These are phyloP conservation scores for Toxicodendron radicans DNA, from an alignment of 345 rosid species.

Conservation along the genomic window DNA sequence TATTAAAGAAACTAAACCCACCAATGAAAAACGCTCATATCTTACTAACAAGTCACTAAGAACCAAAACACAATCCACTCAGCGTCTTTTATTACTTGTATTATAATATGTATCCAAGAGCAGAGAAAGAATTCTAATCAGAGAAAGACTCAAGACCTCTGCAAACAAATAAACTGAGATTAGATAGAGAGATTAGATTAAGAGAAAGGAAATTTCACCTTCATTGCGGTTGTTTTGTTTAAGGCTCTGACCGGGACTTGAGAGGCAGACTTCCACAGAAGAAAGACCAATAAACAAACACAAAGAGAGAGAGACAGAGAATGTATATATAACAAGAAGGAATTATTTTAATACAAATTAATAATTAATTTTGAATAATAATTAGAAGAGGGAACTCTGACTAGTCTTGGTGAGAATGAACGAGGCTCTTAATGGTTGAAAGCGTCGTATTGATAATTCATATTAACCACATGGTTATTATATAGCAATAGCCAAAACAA, in stretches of 20 bases:
- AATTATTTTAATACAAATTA: background rate
- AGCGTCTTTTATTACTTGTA: too few relatives aligned
- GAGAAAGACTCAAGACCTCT: background rate
- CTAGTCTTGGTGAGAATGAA: too few relatives aligned
- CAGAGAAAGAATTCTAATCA: background rate
- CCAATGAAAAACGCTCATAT: background rate
- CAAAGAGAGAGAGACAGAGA: background rate
- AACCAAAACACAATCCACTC: too few relatives aligned
- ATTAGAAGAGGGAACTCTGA: background rate
- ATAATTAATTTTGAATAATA: background rate
- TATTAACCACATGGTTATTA: background rate
- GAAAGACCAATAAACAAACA: constrained; percentile 1
- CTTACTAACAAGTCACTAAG: too few relatives aligned
- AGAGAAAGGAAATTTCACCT: constrained; percentile 28
- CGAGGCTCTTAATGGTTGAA: too few relatives aligned
- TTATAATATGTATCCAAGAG: too few relatives aligned
- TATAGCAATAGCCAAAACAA: background rate
- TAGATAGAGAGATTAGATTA: background rate
- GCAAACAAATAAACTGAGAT: background rate
- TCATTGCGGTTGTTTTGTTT: constrained; percentile 23
- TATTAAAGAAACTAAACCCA: background rate
- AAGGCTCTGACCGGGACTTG: constrained; percentile 18
- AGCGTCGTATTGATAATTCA: background rate
- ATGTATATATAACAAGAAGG: background rate
- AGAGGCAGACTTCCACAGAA: background rate